Base-by-base conservation (phyloP, 345 rosid species). In the Acer negundo region DNA sequence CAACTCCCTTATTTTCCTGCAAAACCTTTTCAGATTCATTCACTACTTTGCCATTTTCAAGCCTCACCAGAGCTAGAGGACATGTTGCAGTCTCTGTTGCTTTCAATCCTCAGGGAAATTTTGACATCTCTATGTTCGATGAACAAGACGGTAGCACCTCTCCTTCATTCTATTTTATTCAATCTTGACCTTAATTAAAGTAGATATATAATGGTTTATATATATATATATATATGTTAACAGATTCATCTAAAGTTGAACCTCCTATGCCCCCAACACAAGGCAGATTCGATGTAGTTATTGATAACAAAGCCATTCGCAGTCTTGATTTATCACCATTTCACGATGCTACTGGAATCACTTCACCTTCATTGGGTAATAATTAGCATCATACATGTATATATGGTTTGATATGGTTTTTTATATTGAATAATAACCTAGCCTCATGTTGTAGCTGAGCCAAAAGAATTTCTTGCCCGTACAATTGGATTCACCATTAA, bases 101-200 rank as follows among this genome's bases (percentile, higher is more conserved):
- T 11, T 93, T 93, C 92, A 86, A 95, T 66, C 98, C 97, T 53
- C 89, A 97, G 0, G 92, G 97, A n/a, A 92, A 89, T 73, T 95
- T 87, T 75, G 95, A 95, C 82, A 83, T 95, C 75, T 86, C 97
- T 47, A 74, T 87, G 42, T 83, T 75, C 17, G 92, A 77, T 1
- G 82, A 81, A 38, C 86, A 86, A 22, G 12, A 7, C 24, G 83
- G 87, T 12, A 92, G 20, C 16, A 64, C 3, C 17, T 64, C 6
- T 53, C 24, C 59, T 44, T n/a, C 20, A 28, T 19, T 38, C 13
- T 38, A 15, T 12, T 22, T 24, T 49, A 63, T 63, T 19, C 40
- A 23, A 19, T 20, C 40, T 26, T 59, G 2, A 42, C 13, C 49
- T 46, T 46, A 15, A 9, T 46, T 46, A 46, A 15, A 46, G 49